Base-by-base conservation (phyloP, 2,329 filamentous ascomycete species). In the Lasiodiplodia sp. region DNA sequence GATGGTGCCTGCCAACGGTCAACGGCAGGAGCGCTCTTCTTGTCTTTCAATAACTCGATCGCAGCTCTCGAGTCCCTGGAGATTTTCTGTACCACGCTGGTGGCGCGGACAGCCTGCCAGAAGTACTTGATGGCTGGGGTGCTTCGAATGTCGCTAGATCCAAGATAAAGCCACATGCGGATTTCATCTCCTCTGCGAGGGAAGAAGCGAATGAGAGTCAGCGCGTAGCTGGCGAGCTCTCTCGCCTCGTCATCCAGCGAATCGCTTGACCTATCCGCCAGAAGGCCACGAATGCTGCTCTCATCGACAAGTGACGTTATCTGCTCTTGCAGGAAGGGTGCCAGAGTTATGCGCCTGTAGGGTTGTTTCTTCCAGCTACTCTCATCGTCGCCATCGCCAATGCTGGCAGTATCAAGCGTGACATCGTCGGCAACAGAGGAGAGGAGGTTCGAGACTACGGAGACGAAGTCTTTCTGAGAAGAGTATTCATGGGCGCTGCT, bases 161-260 rank as follows among this genome's bases (percentile, higher is more conserved):
- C 92, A 51, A 96, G 85, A 75, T 96, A 98, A 0, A 98, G 84
- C 82, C 93, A 95, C 93, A 98, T 97, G 25, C 94, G 91, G 70
- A 97, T 96, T 69, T 97, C 94, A 75, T 97, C 94, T 3, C 90
- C 90, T 69, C 89, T 87, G 7, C 86, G 83, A 10, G 95, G 94
- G 72, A 98, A 98, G 73, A 94, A 94, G 69, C 92, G 88, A 4
- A 98, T 83, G 3, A 99, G 82, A 0, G 92, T 94, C 49, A 98
- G 84, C 2, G 94, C 93, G 76, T 97, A 98, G 34, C 91, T 93
- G 14, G 95, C 93, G 49, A 97, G 83, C 14, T 93, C 82, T 72
- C 91, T 91, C 2, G 92, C 90, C 75, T 92, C 88, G n/a, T 63
- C 52, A 23, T 53, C 57, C 14, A 63, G 21, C 14, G 66, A 68